Evolutionary conservation across 495 filamentous ascomycete species (phyloP).

Genomic region (Neurospora intermedia): DNA sequence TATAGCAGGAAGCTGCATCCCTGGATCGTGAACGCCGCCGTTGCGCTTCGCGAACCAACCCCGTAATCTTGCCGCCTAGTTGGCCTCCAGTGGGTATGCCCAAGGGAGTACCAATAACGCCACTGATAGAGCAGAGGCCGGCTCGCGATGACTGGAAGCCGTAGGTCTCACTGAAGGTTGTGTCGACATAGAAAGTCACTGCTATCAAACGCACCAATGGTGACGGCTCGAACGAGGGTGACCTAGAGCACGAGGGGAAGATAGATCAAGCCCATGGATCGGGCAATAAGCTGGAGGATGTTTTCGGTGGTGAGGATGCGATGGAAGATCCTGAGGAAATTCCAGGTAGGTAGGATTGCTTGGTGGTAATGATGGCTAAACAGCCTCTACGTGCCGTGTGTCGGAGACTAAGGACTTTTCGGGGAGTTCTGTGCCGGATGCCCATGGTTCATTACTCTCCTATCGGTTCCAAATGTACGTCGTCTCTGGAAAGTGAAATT

Average conservation of each 20-base stretch:
- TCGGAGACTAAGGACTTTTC: neutral
- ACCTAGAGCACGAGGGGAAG: conserved; percentile 43
- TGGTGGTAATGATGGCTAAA: conserved; percentile 1
- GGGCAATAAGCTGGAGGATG: conserved; percentile 35
- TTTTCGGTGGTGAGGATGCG: conserved; percentile 32
- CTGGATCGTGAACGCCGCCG: too few relatives aligned
- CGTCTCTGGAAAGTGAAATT: conserved; percentile 46
- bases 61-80: too few relatives aligned
- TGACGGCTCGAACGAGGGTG: conserved; percentile 37
- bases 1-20: too few relatives aligned
- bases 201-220: conserved; percentile 44
- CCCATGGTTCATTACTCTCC: neutral
- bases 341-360: conserved; percentile 26
- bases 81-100: too few relatives aligned
- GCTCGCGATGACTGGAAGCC: conserved; percentile 37
- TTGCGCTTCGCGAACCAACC: too few relatives aligned
- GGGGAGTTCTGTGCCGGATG: neutral
- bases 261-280: conserved; percentile 35
- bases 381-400: neutral
- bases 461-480: conserved; percentile 20
- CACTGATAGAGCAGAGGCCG: conserved; percentile 39
- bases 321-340: conserved; percentile 28
- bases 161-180: conserved; percentile 35
- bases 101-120: neutral
- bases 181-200: conserved; percentile 39